Evolutionary conservation across 176 grass and related monocot genomes (phyloP), one percentile per base, ranked within the genome.

Genomic region (Phoenix dactylifera): DNA sequence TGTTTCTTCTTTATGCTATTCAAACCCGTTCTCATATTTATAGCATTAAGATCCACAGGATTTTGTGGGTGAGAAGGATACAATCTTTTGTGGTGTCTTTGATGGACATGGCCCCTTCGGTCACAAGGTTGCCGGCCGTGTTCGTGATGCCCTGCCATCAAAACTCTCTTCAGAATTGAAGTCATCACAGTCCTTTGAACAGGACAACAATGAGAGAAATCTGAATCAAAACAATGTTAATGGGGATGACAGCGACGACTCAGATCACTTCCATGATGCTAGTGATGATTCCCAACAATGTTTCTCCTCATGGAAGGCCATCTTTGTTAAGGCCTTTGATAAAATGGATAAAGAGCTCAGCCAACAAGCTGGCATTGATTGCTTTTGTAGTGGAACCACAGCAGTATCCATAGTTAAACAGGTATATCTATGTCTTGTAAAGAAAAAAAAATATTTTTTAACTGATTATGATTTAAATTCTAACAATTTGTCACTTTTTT

Each of bases 381-480:
- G 86, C 76, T 71, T 95, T 69, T 95, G 90, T 49, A 95, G 90
- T 20, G 90, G 90, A 60, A 75, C 86, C 6, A 95, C 90, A 3
- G 90, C 90, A 2, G 86, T 89, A 29, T 63, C 70, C 18, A 64
- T 81, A 3, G 17, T 95, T 68, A 89, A 70, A 44, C 70, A 89
- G 90, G 90, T 95, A 81, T 20, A 10, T 19, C 22, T 50, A 25
- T 4, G n/a, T 4, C 55, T 65, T 60, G 30, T 22, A 24, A 35
- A 32, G 7, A 32, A 32, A 9, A 30, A 32, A 7, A 32, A 7
- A 7, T 7, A 7, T 6, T 32, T 32, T 10, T 35, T 35, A 0
- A 35, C 1, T 35, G 32, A 35, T 35, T 35, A 9, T 6, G 32
- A 35, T 9, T 35, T 35, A 35, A 35, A 35, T 35, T 35, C 32